Conservation (phyloP, 2,329 filamentous ascomycete species). For the Aaosphaeria pasadenensis region DNA sequence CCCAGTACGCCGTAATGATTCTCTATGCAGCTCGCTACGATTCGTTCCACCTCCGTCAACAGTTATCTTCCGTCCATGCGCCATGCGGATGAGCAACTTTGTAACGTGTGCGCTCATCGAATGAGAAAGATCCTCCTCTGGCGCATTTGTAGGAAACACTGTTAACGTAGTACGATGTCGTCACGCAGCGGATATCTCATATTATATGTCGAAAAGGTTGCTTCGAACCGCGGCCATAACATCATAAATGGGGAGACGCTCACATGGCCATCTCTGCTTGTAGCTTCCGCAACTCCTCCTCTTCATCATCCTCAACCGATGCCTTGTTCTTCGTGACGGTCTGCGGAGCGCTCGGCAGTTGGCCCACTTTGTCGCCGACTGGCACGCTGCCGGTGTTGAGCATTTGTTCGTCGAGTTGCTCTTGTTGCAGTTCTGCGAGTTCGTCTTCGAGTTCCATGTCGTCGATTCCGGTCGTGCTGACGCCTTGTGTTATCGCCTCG, state of each 20-base stretch:
- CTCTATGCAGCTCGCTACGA: too few species aligned
- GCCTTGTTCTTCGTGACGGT: constrained; percentile 50
- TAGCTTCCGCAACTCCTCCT: constrained; percentile 87
- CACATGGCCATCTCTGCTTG: constrained; percentile 98
- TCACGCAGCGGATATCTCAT: not conserved
- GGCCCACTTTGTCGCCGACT: constrained; percentile 71
- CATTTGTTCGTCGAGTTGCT: constrained; percentile 91
- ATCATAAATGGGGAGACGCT: not conserved
- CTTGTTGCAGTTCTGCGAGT: constrained; percentile 83
- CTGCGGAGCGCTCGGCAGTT: constrained; percentile 71
- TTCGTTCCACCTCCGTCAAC: too few species aligned
- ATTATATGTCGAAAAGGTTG: not conserved
- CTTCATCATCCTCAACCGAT: constrained; percentile 70
- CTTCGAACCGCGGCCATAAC: not conserved
- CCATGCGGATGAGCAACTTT: too few species aligned
- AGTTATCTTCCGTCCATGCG: too few species aligned
- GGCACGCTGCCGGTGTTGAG: constrained; percentile 83
- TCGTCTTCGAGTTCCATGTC: constrained; percentile 85
- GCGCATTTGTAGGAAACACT: too few species aligned
- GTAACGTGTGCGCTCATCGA: too few species aligned
- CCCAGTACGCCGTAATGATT: too few species aligned
- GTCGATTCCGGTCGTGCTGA: constrained; percentile 70
- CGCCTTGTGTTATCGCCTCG: constrained; percentile 72
- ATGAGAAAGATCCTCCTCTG: too few species aligned
- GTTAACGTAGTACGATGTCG: too few species aligned